Conservation (phyloP, 2,329 filamentous ascomycete genomes). For the Fusarium miscanthi region DNA sequence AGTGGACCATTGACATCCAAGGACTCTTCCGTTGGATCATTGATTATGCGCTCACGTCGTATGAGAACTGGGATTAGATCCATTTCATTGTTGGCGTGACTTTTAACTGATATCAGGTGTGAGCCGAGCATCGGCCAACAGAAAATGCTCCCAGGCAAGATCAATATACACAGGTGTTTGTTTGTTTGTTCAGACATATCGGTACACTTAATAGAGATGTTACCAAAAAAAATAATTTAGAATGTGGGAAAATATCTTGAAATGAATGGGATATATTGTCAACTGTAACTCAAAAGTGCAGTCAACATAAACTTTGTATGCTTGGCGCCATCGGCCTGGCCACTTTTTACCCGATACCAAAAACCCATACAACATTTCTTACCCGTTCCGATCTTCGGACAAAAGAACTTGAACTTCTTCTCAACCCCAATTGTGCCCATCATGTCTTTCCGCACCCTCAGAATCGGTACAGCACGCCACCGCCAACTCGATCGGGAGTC, state of each 20-base stretch:
- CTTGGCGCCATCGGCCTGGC: conserved; percentile 24
- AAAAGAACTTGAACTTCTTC: conserved; percentile 40
- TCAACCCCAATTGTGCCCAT: conserved; percentile 42
- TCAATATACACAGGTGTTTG: not conserved
- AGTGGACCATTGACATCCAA: conserved; percentile 15
- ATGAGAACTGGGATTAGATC: not conserved
- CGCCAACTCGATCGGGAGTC: not conserved
- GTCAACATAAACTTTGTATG: conserved; percentile 27
- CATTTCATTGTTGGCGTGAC: not conserved
- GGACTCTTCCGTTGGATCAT: conserved; percentile 13
- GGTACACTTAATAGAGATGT: not conserved
- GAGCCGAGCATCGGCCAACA: not conserved
- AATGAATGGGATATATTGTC: not conserved
- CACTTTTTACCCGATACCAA: conserved; percentile 36
- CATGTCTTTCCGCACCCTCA: conserved; percentile 57
- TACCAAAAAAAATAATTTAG: not conserved
- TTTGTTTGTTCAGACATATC: not conserved
- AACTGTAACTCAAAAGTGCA: not conserved
- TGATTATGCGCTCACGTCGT: not conserved
- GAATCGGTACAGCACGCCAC: conserved; percentile 50
- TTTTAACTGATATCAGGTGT: not conserved
- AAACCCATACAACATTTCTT: conserved; percentile 26
- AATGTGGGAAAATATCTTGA: not conserved
- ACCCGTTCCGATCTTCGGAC: conserved; percentile 44
- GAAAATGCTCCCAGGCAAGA: not conserved